Base-by-base conservation (phyloP, 176 grass and related monocot species). In the Carex kokanica region DNA sequence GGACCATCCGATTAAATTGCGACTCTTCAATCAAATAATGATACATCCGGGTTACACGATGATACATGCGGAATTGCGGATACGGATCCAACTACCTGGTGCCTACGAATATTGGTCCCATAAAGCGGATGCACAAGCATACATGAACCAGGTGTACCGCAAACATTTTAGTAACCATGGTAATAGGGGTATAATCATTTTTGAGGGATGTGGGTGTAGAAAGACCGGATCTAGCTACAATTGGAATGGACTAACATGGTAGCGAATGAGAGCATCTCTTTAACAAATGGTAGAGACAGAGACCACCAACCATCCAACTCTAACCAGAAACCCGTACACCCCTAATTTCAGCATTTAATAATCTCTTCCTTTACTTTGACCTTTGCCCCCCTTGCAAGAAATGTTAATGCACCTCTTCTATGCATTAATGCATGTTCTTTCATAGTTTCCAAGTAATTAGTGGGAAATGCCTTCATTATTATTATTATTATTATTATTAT, bases 261-360 rank as follows among this genome's bases (percentile, higher is more conserved):
- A 74, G n/a, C 41, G n/a, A 16, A 34, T 82, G 61, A 82, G 59
- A 82, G 80, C 80, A 51, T 67, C 80, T 64, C 36, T 82, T 82
- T 45, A 67, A 82, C 60, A 82, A 82, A 82, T 82, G 60, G 80
- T 67, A 82, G 60, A 82, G 58, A 53, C 43, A 32, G 41, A 82
- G 58, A 53, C 61, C 59, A 82, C 36, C 80, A 82, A 82, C 78
- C 58, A 62, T 59, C 57, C 54, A 64, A 15, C 80, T 47, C 79
- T 61, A 66, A 82, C 80, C 60, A 82, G 23, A 64, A 82, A 29
- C 14, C 62, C 27, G 31, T 58, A 32, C 24, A 34, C 7, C 14
- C 20, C 56, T 14, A 6, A 23, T 43, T 43, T 41, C 8, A 45
- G 31, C 54, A 59, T 60, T 81, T 81, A 60, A 81, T 81, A 63